Percentiles rank a stretch among this genome's conserved stretches.
Evolutionary conservation across 768 basidiomycete genomes (phyloP).

Genomic region (Obba rivulosa): DNA sequence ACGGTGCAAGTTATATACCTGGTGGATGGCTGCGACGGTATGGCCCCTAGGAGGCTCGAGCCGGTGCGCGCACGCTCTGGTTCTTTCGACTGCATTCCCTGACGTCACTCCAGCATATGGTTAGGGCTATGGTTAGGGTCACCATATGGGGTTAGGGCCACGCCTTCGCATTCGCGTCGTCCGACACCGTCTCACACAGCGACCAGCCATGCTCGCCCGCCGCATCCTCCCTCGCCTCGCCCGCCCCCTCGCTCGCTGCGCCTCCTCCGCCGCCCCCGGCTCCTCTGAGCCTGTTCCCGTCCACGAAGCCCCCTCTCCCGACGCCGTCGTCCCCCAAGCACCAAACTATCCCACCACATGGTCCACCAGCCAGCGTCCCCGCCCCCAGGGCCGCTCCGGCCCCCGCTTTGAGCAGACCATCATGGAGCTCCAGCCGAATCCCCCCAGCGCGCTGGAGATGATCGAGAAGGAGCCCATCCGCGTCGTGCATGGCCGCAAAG

Average conservation of each 20-base stretch:
- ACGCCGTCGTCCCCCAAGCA: slow-evolving; percentile 54
- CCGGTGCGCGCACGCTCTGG: not conserved
- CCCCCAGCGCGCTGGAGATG: slow-evolving; percentile 88
- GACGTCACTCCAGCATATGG: not conserved
- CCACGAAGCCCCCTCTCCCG: slow-evolving; percentile 16
- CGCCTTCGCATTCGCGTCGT: no score
- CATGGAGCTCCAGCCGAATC: slow-evolving; percentile 83
- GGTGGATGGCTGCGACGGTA: not conserved
- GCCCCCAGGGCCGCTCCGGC: slow-evolving; percentile 51
- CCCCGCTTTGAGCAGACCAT: slow-evolving; percentile 92
- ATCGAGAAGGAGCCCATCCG: slow-evolving; percentile 82
- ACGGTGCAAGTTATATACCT: slow-evolving; percentile 8
- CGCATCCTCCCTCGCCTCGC: slow-evolving; percentile 20
- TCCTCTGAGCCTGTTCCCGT: slow-evolving; percentile 16
- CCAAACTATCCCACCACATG: slow-evolving; percentile 82
- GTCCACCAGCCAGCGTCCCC: slow-evolving; percentile 77
- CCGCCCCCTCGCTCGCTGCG: slow-evolving; percentile 24
- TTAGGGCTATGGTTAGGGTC: not conserved
- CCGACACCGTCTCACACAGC: not conserved
- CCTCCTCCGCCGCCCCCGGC: slow-evolving; percentile 17
- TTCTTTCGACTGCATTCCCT: slow-evolving; percentile 1
- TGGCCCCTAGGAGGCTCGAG: slow-evolving; percentile 5
- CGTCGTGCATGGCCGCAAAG: slow-evolving; percentile 76
- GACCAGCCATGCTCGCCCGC: slow-evolving; percentile 23
- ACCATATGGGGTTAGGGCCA: no score